Evolutionary conservation across 805 yeast genomes (phyloP), one percentile per base, ranked within the genome.

Genomic region (Zygotorulaspora florentina): DNA sequence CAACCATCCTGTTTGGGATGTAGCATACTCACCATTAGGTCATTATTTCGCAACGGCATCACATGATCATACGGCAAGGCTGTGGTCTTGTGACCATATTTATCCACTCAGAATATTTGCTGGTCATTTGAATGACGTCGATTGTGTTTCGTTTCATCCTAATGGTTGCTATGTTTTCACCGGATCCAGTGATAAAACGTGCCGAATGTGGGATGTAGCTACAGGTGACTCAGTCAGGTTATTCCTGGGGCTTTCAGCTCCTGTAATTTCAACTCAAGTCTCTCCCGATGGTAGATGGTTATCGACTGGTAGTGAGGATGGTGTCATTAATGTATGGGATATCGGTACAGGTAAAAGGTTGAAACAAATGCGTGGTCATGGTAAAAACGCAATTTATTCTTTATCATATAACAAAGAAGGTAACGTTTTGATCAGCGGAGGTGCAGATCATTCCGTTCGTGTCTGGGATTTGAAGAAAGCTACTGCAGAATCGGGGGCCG

Each of bases 41-140:
- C 98, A 93, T 68, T 93, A 93, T 69, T 93, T 93, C 67, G 96
- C 95, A n/a, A 90, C 97, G 0, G 96, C 95, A 0, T 87, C 96
- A 2, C 96, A 90, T 62, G 99, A 93, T 63, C 97, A 90, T 65
- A 93, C 99, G 0, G 98, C 98, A 1, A 77, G 98, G 51, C 73
- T 93, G 46, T 93, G 99, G 99, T 89, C 96, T 20, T 88, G 96
- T 56, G 99, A 93, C 65, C 99, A 93, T 67, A 90, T 93, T 37
- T 90, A 91, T 63, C 98, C 99, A 30, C 73, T 93, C 57, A 75
- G 99, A 55, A 87, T 93, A 20, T 91, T 93, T 72, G 98, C 98
- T 0, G 99, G 99, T 0, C 99, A 93, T 68, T 76, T 90, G 58
- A 86, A 88, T 59, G 99, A 93, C 69, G 98, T 93, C 31, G 98